Percentiles rank a stretch among this genome's conserved stretches.
Conservation (phyloP, 371 early-diverging fungal genomes). For the Mucor irregularis region DNA sequence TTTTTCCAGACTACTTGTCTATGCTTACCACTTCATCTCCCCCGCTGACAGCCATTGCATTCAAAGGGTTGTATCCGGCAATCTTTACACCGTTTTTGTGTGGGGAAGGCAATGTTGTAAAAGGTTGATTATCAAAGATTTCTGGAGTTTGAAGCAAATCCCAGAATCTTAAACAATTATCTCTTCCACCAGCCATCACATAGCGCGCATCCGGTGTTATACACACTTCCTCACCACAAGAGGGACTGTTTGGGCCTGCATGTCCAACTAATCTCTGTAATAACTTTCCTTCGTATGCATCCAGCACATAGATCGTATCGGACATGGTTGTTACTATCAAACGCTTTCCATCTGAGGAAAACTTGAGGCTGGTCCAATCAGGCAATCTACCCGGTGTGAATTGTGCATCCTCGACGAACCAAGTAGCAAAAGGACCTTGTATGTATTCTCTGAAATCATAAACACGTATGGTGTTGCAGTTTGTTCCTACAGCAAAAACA, state of each 20-base stretch:
- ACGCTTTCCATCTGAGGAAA: constrained; percentile 73
- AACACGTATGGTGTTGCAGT: constrained; percentile 46
- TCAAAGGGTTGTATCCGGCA: constrained; percentile 70
- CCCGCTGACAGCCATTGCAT: constrained; percentile 69
- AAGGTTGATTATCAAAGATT: constrained; percentile 15
- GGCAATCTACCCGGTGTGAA: constrained; percentile 23
- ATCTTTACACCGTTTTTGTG: constrained; percentile 49
- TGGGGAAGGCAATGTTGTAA: constrained; percentile 31
- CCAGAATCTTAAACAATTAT: constrained; percentile 70
- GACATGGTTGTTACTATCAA: constrained; percentile 73
- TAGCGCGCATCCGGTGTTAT: constrained; percentile 81
- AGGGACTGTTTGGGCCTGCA: constrained; percentile 24
- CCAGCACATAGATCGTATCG: constrained; percentile 68
- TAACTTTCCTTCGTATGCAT: constrained; percentile 63
- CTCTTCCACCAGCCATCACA: constrained; percentile 72
- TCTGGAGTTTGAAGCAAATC: constrained; percentile 38
- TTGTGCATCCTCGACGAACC: constrained; percentile 45
- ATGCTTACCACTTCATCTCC: background rate
- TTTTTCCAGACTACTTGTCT: no score
- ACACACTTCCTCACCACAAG: constrained; percentile 56
- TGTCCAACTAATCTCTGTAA: constrained; percentile 58
- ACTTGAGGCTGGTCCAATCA: constrained; percentile 68
- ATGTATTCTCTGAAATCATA: constrained; percentile 72
- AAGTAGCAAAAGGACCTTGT: constrained; percentile 26
- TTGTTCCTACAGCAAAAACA: constrained; percentile 74